A percentile compares a stretch with the other conserved stretches of the same genome.
Evolutionary conservation across 2,329 filamentous ascomycete species (phyloP).

Genomic region (Aspergillus jensenii): DNA sequence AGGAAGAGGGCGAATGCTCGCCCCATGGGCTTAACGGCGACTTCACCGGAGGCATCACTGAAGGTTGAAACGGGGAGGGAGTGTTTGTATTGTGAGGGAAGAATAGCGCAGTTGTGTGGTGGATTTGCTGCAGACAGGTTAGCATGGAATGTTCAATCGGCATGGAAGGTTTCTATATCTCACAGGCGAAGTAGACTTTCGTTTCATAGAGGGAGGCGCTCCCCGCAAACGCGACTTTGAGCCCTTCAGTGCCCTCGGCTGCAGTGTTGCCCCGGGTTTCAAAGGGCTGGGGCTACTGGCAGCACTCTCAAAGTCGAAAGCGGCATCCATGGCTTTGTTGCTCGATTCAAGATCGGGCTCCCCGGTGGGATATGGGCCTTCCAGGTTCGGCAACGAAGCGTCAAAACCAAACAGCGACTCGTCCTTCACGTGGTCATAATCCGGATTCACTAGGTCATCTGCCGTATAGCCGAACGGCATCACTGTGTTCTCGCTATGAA

Average conservation of each 20-base stretch:
- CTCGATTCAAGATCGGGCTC: constrained; percentile 45
- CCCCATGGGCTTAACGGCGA: constrained; percentile 40
- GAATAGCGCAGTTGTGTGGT: constrained; percentile 29
- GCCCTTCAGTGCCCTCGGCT: constrained; percentile 23
- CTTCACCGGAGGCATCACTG: constrained; percentile 31
- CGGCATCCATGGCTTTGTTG: constrained; percentile 49
- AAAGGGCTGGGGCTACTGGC: constrained; percentile 47
- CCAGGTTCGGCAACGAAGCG: constrained; percentile 33
- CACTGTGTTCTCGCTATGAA: constrained; percentile 37
- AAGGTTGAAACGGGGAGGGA: constrained; percentile 36
- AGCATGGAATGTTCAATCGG: constrained; percentile 7
- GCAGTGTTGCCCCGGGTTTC: constrained; percentile 28
- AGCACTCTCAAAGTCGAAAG: constrained; percentile 50
- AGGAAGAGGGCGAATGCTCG: constrained; percentile 43
- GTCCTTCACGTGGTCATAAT: constrained; percentile 36
- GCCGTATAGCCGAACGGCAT: constrained; percentile 36
- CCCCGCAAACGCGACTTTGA: constrained; percentile 29
- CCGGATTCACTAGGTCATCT: constrained; percentile 39
- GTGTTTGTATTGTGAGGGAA: constrained; percentile 34
- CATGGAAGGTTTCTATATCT: constrained; percentile 15
- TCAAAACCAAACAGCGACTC: constrained; percentile 43
- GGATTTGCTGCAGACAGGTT: constrained; percentile 19
- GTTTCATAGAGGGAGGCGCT: constrained; percentile 23
- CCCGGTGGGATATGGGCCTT: constrained; percentile 26
- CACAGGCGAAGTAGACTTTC: constrained; percentile 30